Evolutionary conservation across 257 asterid species (phyloP).

Genomic region (Voacanga thouarsii): DNA sequence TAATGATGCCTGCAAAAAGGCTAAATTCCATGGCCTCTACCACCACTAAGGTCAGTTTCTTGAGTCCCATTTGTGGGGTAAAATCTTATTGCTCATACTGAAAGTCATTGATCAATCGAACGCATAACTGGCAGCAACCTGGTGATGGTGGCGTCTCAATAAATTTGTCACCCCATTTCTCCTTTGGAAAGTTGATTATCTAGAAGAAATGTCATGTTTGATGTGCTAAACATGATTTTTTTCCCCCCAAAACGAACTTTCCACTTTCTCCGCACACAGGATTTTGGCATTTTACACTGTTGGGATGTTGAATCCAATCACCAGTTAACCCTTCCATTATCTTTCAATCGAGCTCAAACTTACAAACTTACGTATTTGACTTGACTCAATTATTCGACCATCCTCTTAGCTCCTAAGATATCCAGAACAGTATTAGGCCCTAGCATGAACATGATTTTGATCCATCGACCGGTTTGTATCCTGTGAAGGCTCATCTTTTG

Average conservation of each 20-base stretch:
- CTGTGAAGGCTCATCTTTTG: no score
- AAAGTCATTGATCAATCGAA: neutral
- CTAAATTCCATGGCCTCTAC: constrained; percentile 2
- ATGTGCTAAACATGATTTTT: neutral
- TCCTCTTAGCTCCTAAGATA: neutral
- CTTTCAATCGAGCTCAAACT: no score
- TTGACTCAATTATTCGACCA: no score
- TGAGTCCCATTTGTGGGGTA: constrained; percentile 11
- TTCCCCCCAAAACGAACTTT: no score
- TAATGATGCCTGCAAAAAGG: constrained; percentile 25
- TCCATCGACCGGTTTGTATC: no score
- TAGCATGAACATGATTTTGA: no score
- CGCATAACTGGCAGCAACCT: constrained; percentile 8
- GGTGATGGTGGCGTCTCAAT: neutral
- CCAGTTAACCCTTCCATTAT: no score
- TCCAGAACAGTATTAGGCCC: no score
- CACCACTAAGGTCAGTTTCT: constrained; percentile 11
- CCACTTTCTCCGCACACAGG: neutral
- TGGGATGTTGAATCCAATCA: no score
- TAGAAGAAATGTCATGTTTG: neutral
- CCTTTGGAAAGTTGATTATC: neutral
- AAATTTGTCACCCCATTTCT: neutral
- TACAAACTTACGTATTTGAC: no score
- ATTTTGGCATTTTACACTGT: neutral
- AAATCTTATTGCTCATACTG: constrained; percentile 6